Conservation (phyloP, 2,329 filamentous ascomycete genomes). For the Cytospora chrysosperma region DNA sequence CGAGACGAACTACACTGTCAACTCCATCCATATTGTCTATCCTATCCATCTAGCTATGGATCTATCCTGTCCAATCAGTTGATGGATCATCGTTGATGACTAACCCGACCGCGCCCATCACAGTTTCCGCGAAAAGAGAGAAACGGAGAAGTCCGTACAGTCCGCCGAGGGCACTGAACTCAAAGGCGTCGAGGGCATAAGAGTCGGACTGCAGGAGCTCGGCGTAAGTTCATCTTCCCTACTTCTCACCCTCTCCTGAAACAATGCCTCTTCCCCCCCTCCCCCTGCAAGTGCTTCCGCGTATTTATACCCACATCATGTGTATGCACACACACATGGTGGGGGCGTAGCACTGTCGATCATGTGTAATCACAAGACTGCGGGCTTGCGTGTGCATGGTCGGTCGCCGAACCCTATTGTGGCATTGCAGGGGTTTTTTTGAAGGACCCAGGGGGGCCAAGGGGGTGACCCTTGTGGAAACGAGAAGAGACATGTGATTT, state of each 20-base stretch:
- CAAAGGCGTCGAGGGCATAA: conserved; percentile 80
- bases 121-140: conserved; percentile 77
- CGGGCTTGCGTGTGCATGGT: background rate
- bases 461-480: too few relatives aligned
- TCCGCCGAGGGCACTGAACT: conserved; percentile 80
- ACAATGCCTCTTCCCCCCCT: background rate
- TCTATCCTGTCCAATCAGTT: background rate
- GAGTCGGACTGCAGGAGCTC: conserved; percentile 85
- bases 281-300: conserved; percentile 27
- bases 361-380: conserved; percentile 3
- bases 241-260: too few relatives aligned
- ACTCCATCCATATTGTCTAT: too few relatives aligned
- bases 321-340: background rate
- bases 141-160: conserved; percentile 82
- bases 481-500: background rate
- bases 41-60: too few relatives aligned
- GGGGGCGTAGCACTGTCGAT: conserved; percentile 5
- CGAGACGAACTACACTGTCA: too few relatives aligned
- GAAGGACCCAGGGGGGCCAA: too few relatives aligned
- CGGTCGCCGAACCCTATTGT: background rate
- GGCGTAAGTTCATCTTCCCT: conserved; percentile 44
- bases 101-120: background rate
- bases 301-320: too few relatives aligned
- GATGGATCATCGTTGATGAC: background rate
- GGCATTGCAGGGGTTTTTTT: background rate